Conservation (phyloP, 768 basidiomycete genomes). For the Neoboletus brunneissimus region DNA sequence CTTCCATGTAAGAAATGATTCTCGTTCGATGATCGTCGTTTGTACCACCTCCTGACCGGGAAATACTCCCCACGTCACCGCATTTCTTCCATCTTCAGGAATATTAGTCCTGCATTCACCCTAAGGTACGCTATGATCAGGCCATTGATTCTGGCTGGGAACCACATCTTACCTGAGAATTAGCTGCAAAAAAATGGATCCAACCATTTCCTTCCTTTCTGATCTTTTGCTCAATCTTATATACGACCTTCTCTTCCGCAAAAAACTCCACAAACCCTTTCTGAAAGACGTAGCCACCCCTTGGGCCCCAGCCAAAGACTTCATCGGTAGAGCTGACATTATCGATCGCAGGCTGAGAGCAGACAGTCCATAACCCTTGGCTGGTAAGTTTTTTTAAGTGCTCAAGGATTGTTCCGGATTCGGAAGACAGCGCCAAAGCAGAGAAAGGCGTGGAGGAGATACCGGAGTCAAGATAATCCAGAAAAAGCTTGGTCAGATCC, state of each 20-base stretch:
- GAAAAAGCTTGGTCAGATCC: conserved; percentile 79
- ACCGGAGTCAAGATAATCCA: conserved; percentile 72
- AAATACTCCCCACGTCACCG: conserved; percentile 99
- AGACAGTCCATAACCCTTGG: conserved; percentile 92
- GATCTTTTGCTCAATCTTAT: conserved; percentile 56
- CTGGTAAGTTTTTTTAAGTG: conserved; percentile 75
- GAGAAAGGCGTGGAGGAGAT: conserved; percentile 87
- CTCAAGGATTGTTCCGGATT: conserved; percentile 77
- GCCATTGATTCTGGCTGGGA: neutral
- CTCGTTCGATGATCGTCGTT: conserved; percentile 93
- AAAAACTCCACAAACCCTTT: conserved; percentile 99
- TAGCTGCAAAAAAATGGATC: conserved; percentile 87
- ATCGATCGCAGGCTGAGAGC: conserved; percentile 93
- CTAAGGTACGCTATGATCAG: conserved; percentile 33
- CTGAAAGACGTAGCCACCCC: conserved; percentile 92
- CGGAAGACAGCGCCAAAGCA: conserved; percentile 70
- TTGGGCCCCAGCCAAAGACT: conserved; percentile 91
- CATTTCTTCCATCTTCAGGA: conserved; percentile 75
- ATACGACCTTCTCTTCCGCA: conserved; percentile 57
- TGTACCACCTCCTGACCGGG: conserved; percentile 95
- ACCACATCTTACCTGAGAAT: conserved; percentile 53
- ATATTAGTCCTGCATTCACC: conserved; percentile 83
- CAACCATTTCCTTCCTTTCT: conserved; percentile 52
- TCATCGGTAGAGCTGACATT: conserved; percentile 70
- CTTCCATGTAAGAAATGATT: conserved; percentile 97